Base-by-base conservation (phyloP, 306 rosid species). In the Cyamopsis tetragonoloba region DNA sequence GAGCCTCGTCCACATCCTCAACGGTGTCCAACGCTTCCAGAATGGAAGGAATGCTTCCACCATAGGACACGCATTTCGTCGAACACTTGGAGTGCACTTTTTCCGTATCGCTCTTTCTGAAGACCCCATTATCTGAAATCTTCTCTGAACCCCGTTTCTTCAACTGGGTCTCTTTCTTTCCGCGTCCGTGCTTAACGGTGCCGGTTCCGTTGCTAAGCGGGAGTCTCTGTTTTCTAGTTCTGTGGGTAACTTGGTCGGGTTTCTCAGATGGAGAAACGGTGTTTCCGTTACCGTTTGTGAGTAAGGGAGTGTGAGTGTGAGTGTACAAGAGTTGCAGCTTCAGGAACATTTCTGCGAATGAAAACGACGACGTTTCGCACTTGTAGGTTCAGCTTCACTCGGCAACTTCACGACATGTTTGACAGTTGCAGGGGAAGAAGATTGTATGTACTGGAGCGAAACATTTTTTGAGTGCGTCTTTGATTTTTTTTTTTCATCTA, bases 21-120 rank as follows among this genome's bases (percentile, higher is more conserved):
- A 86, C 62, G 7, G 37, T 77, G 31, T 82, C 86, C 84, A 92
- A 65, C 5, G 87, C 89, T 6, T 68, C 70, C 56, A 92, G 65
- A 60, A 92, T 87, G 10, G 86, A 86, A 1, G 98, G 96, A 62
- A 92, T 81, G 61, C 80, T 76, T 7, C 98, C 98, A 18, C 98
- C 96, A 22, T 92, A 92, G 4, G 55, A 30, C 18, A 54, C 48
- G 66, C 93, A 54, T 84, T 92, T 92, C 78, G 62, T 84, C 91
- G 88, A 92, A 87, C 93, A 80, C 68, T 35, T 87, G 80, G 91
- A 0, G 65, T 58, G 93, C 98, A 55, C 58, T 66, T 79, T 82
- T 63, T 72, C 81, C 15, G 67, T 20, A 39, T 23, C 55, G 24
- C 72, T 60, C 23, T 70, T 72, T 24, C 32, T 32, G 24, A 8